Evolutionary conservation across 805 yeast species (phyloP).

Genomic region (Tetrapisispora pingtungensis): DNA sequence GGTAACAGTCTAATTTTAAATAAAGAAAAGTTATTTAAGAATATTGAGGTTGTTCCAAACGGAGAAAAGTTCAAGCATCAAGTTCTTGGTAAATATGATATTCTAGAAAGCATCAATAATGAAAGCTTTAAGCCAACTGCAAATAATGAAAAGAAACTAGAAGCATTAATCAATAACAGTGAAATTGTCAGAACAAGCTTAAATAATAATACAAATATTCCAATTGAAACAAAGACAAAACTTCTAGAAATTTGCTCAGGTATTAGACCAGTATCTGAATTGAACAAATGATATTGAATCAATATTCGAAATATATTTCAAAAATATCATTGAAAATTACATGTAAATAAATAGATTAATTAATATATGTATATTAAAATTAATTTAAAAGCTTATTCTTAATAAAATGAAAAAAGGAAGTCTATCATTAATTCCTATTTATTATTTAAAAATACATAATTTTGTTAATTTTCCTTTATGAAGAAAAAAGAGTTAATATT

Average conservation of each 20-base stretch:
- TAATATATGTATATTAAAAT: too few species aligned
- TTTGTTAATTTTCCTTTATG: too few species aligned
- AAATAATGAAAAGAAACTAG: constrained; percentile 11
- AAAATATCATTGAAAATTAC: too few species aligned
- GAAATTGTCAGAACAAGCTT: constrained; percentile 19
- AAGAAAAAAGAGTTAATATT: too few species aligned
- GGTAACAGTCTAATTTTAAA: constrained; percentile 36
- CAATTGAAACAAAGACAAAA: constrained; percentile 10
- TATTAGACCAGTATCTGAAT: constrained; percentile 19
- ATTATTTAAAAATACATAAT: too few species aligned
- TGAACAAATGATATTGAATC: constrained; percentile 4
- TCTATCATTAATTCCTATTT: too few species aligned
- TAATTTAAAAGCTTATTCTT: too few species aligned
- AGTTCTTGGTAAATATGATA: constrained; percentile 18
- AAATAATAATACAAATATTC: constrained; percentile 8
- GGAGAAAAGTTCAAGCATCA: constrained; percentile 7
- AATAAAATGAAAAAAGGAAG: too few species aligned
- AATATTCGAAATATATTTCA: not conserved
- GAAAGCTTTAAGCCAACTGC: constrained; percentile 12
- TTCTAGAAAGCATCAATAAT: constrained; percentile 5
- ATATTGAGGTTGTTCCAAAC: constrained; percentile 10
- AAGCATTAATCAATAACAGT: constrained; percentile 13
- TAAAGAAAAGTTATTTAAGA: constrained; percentile 20
- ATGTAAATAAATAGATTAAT: too few species aligned
- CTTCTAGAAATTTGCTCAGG: constrained; percentile 26